Percentiles rank a stretch among this genome's conserved stretches.
phyloP scores from a whole-genome alignment of 768 basidiomycete genomes.

The Boletus fagicola region DNA sequence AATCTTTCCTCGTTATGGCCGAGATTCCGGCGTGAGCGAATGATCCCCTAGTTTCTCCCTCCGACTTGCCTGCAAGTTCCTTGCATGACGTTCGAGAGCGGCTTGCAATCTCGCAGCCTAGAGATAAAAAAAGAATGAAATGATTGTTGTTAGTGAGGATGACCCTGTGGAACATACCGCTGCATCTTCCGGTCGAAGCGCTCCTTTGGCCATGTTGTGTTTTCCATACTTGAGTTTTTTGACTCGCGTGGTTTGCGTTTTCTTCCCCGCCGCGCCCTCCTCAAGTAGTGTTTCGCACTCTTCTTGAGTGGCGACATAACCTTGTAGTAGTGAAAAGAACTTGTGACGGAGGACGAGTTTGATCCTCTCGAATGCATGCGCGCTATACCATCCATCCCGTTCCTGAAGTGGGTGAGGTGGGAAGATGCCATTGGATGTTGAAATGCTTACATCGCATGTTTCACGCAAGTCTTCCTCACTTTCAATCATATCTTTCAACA shows the following conservation, averaged over 20 bases:
- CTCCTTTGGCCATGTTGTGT: slow-evolving; percentile 89
- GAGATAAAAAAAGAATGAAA: neutral
- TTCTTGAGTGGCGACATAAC: slow-evolving; percentile 66
- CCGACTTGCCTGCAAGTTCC: slow-evolving; percentile 28
- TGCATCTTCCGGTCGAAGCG: slow-evolving; percentile 76
- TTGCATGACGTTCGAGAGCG: slow-evolving; percentile 49
- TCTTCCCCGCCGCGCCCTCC: slow-evolving; percentile 30
- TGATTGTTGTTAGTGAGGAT: neutral
- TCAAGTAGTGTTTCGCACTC: slow-evolving; percentile 67
- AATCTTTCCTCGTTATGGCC: slow-evolving; percentile 4
- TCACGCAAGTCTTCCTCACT: slow-evolving; percentile 67
- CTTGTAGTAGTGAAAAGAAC: slow-evolving; percentile 74
- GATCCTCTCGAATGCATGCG: slow-evolving; percentile 75
- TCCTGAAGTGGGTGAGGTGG: slow-evolving; percentile 43
- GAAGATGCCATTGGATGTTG: neutral
- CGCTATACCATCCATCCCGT: slow-evolving; percentile 87
- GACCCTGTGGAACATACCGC: slow-evolving; percentile 49
- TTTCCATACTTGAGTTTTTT: slow-evolving; percentile 65
- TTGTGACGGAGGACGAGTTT: slow-evolving; percentile 84
- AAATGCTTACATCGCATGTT: slow-evolving; percentile 63
- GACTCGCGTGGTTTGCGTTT: slow-evolving; percentile 39
- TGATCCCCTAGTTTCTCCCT: slow-evolving; percentile 23
- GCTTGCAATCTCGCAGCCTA: slow-evolving; percentile 72
- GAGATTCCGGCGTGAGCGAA: slow-evolving; percentile 21
- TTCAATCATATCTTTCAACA: slow-evolving; percentile 79